Conservation (phyloP, 768 basidiomycete species). For the Russula foetens region DNA sequence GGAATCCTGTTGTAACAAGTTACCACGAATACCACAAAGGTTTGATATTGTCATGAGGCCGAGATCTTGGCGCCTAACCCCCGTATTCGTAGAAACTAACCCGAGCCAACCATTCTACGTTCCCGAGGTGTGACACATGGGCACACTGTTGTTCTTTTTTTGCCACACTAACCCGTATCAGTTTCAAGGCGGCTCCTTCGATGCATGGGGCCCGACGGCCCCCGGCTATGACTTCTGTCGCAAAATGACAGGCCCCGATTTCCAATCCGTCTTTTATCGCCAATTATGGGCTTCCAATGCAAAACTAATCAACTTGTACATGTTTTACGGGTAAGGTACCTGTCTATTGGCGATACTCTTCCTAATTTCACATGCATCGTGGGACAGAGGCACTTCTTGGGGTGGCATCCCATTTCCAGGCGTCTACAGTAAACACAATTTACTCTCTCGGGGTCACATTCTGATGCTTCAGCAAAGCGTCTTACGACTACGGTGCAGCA, state of each 20-base stretch:
- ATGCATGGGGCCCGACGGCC: constrained; percentile 72
- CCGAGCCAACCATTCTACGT: constrained; percentile 59
- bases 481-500: constrained; percentile 77
- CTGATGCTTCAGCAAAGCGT: constrained; percentile 28
- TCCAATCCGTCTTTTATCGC: constrained; percentile 73
- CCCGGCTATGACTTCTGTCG: constrained; percentile 64
- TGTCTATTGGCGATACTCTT: not conserved
- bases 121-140: constrained; percentile 43
- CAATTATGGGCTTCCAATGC: constrained; percentile 75
- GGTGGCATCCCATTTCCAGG: constrained; percentile 73
- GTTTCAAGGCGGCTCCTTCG: constrained; percentile 71
- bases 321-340: constrained; percentile 62
- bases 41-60: constrained; percentile 12
- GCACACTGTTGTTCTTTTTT: not conserved
- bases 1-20: constrained; percentile 55
- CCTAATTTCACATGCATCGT: not conserved
- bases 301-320: constrained; percentile 78
- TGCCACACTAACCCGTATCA: constrained; percentile 22
- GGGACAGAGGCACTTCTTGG: constrained; percentile 72
- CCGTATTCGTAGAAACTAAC: constrained; percentile 25
- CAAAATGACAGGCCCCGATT: constrained; percentile 60
- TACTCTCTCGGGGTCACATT: not conserved
- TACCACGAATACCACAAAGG: constrained; percentile 57
- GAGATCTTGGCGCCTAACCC: not conserved
- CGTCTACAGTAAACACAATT: constrained; percentile 44